Evolutionary conservation across 1,284 basidiomycete species (phyloP), one percentile per base, ranked within the genome.

Genomic region (Kwoniella shivajii): DNA sequence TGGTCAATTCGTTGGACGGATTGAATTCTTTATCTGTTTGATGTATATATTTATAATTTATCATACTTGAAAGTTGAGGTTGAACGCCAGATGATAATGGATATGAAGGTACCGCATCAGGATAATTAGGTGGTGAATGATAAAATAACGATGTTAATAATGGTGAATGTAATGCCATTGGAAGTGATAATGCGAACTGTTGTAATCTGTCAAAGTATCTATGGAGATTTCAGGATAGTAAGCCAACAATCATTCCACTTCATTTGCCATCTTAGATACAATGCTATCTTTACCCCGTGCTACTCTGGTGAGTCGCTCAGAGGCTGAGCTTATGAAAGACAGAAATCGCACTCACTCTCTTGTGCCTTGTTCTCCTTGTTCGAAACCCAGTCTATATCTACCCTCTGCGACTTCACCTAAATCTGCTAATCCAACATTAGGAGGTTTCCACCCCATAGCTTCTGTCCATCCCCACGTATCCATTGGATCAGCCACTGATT

Each of bases 1-100:
- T 20, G 2, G 60, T 59, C 43, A 56, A 20, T 9, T 57, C 37
- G 24, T 61, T 60, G 4, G 42, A 42, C 16, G 48, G 50, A 27
- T 61, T 50, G 14, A 41, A 49, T 18, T 36, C 52, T 55, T 72
- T 72, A 61, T 75, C 73, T 2, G 74, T 75, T 55, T 73, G 71
- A 56, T 70, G 67, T 46, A 76, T 72, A 31, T 56, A 61, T 50
- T 68, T 68, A 61, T 68, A 72, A 3, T 53, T 33, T 34, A 69
- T 59, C 65, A 74, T 71, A 11, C 60, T 11, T 52, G 59, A 29
- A 31, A 54, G 31, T 22, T 41, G 6, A 16, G 50, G 14, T 49
- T 42, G 33, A 24, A 11, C 29, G 46, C 42, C 44, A 20, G 56
- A 38, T 29, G 50, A 55, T 10, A 44, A 29, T 2, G 47, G 47